A percentile compares a stretch with the other conserved stretches of the same genome.
Conservation (phyloP, 306 rosid genomes). For the Alnus glutinosa region DNA sequence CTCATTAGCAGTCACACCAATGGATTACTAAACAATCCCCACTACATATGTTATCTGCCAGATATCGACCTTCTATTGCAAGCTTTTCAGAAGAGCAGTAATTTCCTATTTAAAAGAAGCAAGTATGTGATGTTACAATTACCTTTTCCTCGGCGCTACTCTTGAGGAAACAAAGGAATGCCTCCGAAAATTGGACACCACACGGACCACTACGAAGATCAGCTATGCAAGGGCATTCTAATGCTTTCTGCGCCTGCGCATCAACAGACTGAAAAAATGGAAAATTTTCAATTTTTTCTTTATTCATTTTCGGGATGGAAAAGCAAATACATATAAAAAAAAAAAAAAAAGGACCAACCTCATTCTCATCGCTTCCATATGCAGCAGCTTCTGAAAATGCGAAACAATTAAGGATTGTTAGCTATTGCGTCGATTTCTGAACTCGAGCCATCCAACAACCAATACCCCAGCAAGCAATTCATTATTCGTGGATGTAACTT, state of each 20-base stretch:
- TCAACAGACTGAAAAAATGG: constrained; percentile 76
- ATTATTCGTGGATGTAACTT: background rate
- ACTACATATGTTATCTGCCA: background rate
- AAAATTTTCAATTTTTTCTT: constrained; percentile 21
- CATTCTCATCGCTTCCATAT: constrained; percentile 62
- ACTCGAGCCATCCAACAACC: background rate
- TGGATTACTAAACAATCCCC: background rate
- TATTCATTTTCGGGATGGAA: constrained; percentile 13
- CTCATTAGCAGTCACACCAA: background rate
- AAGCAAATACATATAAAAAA: constrained; percentile 12
- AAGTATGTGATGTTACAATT: background rate
- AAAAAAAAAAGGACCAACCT: constrained; percentile 52
- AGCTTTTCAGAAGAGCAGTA: background rate
- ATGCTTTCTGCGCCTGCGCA: constrained; percentile 78
- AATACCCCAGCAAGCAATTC: too few relatives aligned
- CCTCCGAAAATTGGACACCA: constrained; percentile 78
- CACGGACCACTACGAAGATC: constrained; percentile 80
- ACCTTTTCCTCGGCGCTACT: constrained; percentile 91
- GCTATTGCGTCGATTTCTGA: background rate
- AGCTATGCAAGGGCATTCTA: constrained; percentile 94
- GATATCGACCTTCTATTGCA: background rate
- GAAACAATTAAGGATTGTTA: constrained; percentile 14
- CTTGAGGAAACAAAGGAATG: constrained; percentile 86
- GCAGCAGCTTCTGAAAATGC: constrained; percentile 77
- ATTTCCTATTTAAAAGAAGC: background rate